Evolutionary conservation across 163 green algal species (phyloP), one percentile per base, ranked within the genome.

Genomic region (Volvox carteri): DNA sequence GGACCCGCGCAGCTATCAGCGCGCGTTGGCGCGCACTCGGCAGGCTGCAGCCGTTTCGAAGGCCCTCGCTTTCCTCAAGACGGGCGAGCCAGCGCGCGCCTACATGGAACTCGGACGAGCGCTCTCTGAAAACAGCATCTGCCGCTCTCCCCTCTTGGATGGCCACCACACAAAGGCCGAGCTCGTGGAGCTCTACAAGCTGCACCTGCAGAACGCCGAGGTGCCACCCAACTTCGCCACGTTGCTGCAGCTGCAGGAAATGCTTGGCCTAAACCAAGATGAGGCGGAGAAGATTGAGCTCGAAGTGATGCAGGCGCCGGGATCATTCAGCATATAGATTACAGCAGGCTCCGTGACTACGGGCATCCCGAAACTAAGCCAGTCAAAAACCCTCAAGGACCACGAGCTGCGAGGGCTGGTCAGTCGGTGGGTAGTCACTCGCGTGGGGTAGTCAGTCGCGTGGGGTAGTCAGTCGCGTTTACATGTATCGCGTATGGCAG

Each of bases 71-170:
- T 96, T 94, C 92, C 93, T 96, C 65, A 95, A 95, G 52, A 77
- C 89, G 1, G 89, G 91, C 8, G 91, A 95, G 81, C 81, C 87
- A 23, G 89, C 91, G 86, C 96, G 95, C 41, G 94, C 95, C 2
- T 95, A 96, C 60, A 93, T 97, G 67, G 96, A 98, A 92, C 90
- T 98, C 30, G 81, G 93, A 25, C 91, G 92, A 1, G 95, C 95
- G 1, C 88, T 98, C 60, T 75, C 95, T 18, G 93, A 96, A 67
- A 98, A 98, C 84, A 87, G 84, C 56, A 84, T 96, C 14, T 96
- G 93, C 88, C 93, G 95, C 12, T 93, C 90, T 0, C 93, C 95
- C 25, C 86, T 97, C 30, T 79, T 97, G 3, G 90, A 90, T 68
- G 90, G 77, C 5, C 90, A 92, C 35, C 89, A 94, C 81, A 92